Conservation (phyloP, 1,284 basidiomycete genomes). For the Boletus semigastroideus region DNA sequence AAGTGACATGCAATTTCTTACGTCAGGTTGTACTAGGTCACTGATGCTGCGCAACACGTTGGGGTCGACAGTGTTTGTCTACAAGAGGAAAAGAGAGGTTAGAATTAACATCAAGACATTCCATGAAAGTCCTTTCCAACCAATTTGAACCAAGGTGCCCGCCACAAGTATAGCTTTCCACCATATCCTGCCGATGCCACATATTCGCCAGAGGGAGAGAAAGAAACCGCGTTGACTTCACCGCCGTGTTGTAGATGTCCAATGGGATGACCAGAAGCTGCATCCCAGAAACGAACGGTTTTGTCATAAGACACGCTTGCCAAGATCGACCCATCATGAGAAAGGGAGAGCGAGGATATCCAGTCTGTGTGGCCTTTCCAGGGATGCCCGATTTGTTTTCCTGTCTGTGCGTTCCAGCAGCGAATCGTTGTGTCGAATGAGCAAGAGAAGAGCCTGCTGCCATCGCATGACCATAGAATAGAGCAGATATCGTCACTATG, state of each 20-base stretch:
- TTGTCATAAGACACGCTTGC: neutral
- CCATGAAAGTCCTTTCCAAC: neutral
- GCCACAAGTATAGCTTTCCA: slow-evolving; percentile 7
- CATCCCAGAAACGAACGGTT: slow-evolving; percentile 13
- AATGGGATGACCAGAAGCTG: neutral
- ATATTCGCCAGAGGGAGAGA: too few relatives aligned
- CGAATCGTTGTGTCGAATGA: neutral
- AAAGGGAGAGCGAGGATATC: neutral
- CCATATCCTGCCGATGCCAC: too few relatives aligned
- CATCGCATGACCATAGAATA: slow-evolving; percentile 15
- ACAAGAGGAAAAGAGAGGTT: too few relatives aligned
- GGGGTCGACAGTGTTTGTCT: too few relatives aligned
- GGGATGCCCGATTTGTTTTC: neutral
- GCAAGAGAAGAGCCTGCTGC: slow-evolving; percentile 2
- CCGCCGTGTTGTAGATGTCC: neutral
- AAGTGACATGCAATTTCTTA: too few relatives aligned
- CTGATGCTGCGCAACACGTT: too few relatives aligned
- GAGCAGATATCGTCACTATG: neutral
- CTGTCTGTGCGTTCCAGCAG: neutral
- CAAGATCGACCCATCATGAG: neutral
- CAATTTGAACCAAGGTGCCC: neutral
- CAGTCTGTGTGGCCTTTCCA: slow-evolving; percentile 3
- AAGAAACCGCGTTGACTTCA: neutral
- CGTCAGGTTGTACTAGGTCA: too few relatives aligned
- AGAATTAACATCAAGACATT: too few relatives aligned